Percentiles rank a stretch among this genome's conserved stretches.
Evolutionary conservation across 768 basidiomycete species (phyloP).

Genomic region (Suillus alpinus): DNA sequence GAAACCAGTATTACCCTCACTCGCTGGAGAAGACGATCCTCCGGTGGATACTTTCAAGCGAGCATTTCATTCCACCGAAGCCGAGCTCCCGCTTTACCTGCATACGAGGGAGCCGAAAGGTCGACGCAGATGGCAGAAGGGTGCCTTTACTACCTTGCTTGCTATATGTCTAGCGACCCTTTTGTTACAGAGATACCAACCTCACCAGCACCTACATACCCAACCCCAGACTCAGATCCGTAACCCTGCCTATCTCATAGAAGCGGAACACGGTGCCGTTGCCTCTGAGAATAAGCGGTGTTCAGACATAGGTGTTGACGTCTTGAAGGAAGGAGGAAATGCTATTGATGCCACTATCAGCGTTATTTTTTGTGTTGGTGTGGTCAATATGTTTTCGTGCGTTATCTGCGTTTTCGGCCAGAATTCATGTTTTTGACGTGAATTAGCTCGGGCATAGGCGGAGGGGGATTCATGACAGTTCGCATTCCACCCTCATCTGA

Average conservation of each 20-base stretch:
- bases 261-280: constrained; percentile 79
- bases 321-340: constrained; percentile 81
- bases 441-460: constrained; percentile 76
- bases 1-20: background rate
- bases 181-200: background rate
- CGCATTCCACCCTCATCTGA: constrained; percentile 58
- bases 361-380: constrained; percentile 74
- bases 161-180: constrained; percentile 12
- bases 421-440: constrained; percentile 7
- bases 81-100: background rate
- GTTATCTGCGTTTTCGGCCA: constrained; percentile 24
- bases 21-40: too few species aligned
- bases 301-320: constrained; percentile 78
- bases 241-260: constrained; percentile 56
- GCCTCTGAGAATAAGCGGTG: constrained; percentile 86
- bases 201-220: background rate
- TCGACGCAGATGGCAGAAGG: constrained; percentile 11
- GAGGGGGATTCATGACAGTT: constrained; percentile 84
- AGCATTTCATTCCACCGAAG: background rate
- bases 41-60: background rate
- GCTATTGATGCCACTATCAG: constrained; percentile 87
- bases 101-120: background rate
- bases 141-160: constrained; percentile 10
- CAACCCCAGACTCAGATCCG: constrained; percentile 13
- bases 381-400: constrained; percentile 90